Conservation (phyloP, 2,329 filamentous ascomycete genomes). For the Alternaria hordeiaustralica region DNA sequence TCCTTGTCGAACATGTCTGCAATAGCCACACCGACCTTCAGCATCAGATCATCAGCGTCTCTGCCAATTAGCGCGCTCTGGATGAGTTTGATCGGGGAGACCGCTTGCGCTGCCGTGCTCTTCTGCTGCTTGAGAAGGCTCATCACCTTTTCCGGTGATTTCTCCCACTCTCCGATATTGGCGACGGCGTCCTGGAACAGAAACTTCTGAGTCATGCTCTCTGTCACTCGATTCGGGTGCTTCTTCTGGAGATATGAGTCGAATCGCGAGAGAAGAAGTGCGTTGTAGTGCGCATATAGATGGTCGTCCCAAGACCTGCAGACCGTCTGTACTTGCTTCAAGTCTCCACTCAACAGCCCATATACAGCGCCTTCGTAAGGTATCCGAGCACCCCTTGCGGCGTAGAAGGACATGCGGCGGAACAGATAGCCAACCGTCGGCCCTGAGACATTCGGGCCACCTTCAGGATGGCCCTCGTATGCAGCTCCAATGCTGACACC, state of each 20-base stretch:
- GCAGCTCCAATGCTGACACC: constrained; percentile 80
- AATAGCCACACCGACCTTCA: constrained; percentile 53
- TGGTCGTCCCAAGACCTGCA: constrained; percentile 85
- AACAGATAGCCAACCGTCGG: constrained; percentile 62
- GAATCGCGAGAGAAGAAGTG: constrained; percentile 80
- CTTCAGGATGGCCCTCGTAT: constrained; percentile 56
- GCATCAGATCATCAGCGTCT: constrained; percentile 55
- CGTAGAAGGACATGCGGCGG: constrained; percentile 78
- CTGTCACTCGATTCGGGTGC: constrained; percentile 59
- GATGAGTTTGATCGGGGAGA: constrained; percentile 73
- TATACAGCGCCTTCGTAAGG: constrained; percentile 90
- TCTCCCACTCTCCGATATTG: constrained; percentile 63
- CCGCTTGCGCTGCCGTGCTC: constrained; percentile 64
- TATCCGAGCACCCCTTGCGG: constrained; percentile 72
- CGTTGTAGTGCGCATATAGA: constrained; percentile 86
- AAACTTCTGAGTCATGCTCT: constrained; percentile 65
- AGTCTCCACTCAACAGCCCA: constrained; percentile 85
- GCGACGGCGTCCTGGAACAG: constrained; percentile 69
- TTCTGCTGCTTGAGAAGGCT: constrained; percentile 64
- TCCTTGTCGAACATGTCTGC: constrained; percentile 46
- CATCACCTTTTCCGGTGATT: constrained; percentile 64
- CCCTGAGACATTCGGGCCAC: constrained; percentile 46
- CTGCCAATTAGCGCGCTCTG: constrained; percentile 77
- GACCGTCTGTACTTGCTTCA: constrained; percentile 76
- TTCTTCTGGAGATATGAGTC: constrained; percentile 70